Evolutionary conservation across 495 filamentous ascomycete genomes (phyloP).

Genomic region (Friedmanniomyces simplex): DNA sequence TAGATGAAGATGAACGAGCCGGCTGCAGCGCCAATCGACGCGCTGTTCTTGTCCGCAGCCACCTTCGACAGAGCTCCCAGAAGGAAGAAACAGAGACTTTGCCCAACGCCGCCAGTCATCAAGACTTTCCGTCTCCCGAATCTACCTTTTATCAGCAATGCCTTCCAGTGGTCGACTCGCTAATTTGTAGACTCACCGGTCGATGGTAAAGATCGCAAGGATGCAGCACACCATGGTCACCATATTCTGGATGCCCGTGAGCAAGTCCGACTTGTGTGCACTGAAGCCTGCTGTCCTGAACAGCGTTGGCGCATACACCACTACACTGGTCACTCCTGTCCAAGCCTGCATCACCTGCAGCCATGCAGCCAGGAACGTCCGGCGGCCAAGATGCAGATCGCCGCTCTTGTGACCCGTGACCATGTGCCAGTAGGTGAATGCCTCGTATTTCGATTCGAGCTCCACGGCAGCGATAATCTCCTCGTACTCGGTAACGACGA

Average conservation of each 20-base stretch:
- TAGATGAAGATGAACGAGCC: slow-evolving; percentile 60
- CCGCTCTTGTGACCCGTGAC: slow-evolving; percentile 50
- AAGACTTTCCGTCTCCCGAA: slow-evolving; percentile 57
- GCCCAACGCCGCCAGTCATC: slow-evolving; percentile 52
- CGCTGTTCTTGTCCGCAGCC: slow-evolving; percentile 43
- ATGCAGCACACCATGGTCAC: slow-evolving; percentile 52
- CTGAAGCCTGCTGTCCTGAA: slow-evolving; percentile 56
- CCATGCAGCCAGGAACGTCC: slow-evolving; percentile 58
- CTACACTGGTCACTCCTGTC: slow-evolving; percentile 60
- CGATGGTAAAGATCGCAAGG: slow-evolving; percentile 54
- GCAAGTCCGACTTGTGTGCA: slow-evolving; percentile 44
- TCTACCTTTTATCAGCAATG: slow-evolving; percentile 18
- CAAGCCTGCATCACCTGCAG: slow-evolving; percentile 64
- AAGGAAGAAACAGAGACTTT: slow-evolving; percentile 51
- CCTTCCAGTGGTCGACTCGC: neutral
- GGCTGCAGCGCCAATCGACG: slow-evolving; percentile 32
- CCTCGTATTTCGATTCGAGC: slow-evolving; percentile 42
- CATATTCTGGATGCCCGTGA: slow-evolving; percentile 55
- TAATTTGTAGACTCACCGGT: slow-evolving; percentile 19
- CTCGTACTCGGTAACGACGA: slow-evolving; percentile 49
- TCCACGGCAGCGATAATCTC: slow-evolving; percentile 51
- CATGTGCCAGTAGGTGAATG: slow-evolving; percentile 49
- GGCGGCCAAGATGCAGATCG: slow-evolving; percentile 50
- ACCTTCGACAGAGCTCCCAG: slow-evolving; percentile 44
- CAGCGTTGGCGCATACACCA: slow-evolving; percentile 54